Conservation (phyloP, 257 asterid genomes). For the Oldenlandia corymbosa region DNA sequence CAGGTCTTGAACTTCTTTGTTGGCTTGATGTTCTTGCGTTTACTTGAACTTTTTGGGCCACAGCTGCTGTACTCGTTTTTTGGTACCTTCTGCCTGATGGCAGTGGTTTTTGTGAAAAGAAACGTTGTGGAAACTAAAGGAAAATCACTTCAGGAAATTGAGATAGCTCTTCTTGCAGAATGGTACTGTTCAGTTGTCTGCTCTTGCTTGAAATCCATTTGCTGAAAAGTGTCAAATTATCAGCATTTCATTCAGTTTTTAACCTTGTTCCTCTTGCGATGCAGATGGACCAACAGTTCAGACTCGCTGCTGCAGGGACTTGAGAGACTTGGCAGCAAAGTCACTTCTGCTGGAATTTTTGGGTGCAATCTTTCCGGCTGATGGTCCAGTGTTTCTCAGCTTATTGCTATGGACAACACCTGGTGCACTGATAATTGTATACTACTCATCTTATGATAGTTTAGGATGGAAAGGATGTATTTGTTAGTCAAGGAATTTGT, state of each 20-base stretch:
- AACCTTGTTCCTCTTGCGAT: background rate
- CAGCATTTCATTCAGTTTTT: background rate
- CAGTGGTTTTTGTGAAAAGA: slow-evolving; percentile 61
- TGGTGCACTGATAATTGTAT: background rate
- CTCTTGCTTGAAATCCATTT: background rate
- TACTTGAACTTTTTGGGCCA: slow-evolving; percentile 82
- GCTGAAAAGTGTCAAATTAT: no score
- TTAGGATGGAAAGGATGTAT: background rate
- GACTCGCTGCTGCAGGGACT: background rate
- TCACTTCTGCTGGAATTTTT: background rate
- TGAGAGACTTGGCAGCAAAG: background rate
- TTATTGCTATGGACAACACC: background rate
- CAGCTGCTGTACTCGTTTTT: slow-evolving; percentile 62
- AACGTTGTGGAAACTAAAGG: slow-evolving; percentile 91
- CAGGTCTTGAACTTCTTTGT: slow-evolving; percentile 79
- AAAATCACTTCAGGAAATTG: slow-evolving; percentile 87
- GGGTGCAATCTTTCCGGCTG: background rate
- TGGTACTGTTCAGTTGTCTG: slow-evolving; percentile 13
- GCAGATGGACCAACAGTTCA: slow-evolving; percentile 4
- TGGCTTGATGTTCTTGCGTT: slow-evolving; percentile 72
- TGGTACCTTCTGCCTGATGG: slow-evolving; percentile 62
- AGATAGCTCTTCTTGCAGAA: slow-evolving; percentile 76
- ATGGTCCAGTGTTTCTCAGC: background rate
- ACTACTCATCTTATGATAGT: background rate
- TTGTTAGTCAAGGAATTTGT: background rate